Conservation (phyloP, 2,329 filamentous ascomycete genomes). For the Fusarium camptoceras region DNA sequence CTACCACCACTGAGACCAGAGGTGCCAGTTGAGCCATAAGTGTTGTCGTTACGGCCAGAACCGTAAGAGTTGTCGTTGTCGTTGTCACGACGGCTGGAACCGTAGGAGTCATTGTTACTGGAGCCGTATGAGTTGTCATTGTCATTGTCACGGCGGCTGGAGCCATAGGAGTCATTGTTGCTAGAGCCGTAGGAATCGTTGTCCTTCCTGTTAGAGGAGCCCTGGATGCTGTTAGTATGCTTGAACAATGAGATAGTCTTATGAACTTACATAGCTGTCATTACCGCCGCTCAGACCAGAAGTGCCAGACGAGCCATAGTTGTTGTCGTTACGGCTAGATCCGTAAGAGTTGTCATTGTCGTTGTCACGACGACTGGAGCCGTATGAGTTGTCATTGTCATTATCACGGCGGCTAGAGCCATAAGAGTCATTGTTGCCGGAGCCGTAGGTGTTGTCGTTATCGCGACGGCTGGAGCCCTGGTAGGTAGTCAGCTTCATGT, state of each 20-base stretch:
- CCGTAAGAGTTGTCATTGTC: slow-evolving; percentile 20
- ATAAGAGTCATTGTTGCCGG: slow-evolving; percentile 1
- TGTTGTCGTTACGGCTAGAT: slow-evolving; percentile 10
- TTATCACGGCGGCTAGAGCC: slow-evolving; percentile 25
- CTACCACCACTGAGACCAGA: slow-evolving; percentile 7
- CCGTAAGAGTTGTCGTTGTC: slow-evolving; percentile 23
- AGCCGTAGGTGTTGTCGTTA: slow-evolving; percentile 18
- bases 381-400: slow-evolving; percentile 4
- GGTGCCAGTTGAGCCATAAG: slow-evolving; percentile 14
- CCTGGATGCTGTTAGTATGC: slow-evolving; percentile 6
- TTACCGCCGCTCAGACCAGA: background rate
- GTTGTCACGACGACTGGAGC: slow-evolving; percentile 17
- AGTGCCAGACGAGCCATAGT: slow-evolving; percentile 3
- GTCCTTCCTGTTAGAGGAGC: background rate
- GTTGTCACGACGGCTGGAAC: slow-evolving; percentile 30
- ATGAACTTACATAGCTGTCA: slow-evolving; percentile 7
- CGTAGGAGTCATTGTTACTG: slow-evolving; percentile 10
- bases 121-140: slow-evolving; percentile 22
- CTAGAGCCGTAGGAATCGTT: slow-evolving; percentile 13
- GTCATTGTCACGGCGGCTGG: slow-evolving; percentile 1
- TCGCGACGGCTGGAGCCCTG: slow-evolving; percentile 37
- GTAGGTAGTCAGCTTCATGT: slow-evolving; percentile 7
- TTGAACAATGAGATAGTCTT: background rate
- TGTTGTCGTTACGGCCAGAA: slow-evolving; percentile 11
- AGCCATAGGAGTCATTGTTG: slow-evolving; percentile 10